Evolutionary conservation across 768 basidiomycete species (phyloP), one percentile per base, ranked within the genome.

Genomic region (Mycena alexandri): DNA sequence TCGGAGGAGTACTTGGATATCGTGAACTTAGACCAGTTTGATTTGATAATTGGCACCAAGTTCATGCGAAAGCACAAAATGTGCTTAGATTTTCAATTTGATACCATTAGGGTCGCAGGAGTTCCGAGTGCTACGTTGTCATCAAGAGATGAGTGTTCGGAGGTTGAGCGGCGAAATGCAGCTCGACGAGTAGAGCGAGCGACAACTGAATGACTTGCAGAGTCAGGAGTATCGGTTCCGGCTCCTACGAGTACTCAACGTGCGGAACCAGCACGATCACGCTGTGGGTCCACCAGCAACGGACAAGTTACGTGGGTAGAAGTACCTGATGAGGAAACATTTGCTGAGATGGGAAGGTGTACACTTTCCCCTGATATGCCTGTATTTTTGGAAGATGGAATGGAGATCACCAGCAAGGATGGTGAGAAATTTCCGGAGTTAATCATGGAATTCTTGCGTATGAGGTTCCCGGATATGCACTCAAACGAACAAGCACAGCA

Each of bases 31-130:
- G 52, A 54, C 13, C 52, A 21, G 33, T 54, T 54, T 19, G 36
- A 54, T 21, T 2, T 38, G 34, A 54, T 54, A 3, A 21, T 54
- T 34, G 52, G 52, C 33, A 54, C 52, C 7, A 54, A 54, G 52
- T 54, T 54, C 22, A 36, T 54, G 52, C 36, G 52, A 3, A 54
- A 54, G 19, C 52, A 54, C 21, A 5, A 13, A 6, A 54, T 54
- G 14, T 3, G 16, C 16, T n/a, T 54, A 3, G 52, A 54, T 16
- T 54, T 54, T 16, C 14, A 54, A 38, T 36, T 38, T 13, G 36
- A 54, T 54, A 54, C 52, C 5, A 36, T 54, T 19, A 2, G 34
- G 5, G 36, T 54, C 2, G n/a, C 21, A 9, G 52, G 52, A 2
- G 52, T 54, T 21, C 52, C 52, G 13, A n/a, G 16, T n/a, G 2